Percentiles rank a stretch among this genome's conserved stretches.
Conservation (phyloP, 1,139 yeast species). For the Suhomyces coccinellae region DNA sequence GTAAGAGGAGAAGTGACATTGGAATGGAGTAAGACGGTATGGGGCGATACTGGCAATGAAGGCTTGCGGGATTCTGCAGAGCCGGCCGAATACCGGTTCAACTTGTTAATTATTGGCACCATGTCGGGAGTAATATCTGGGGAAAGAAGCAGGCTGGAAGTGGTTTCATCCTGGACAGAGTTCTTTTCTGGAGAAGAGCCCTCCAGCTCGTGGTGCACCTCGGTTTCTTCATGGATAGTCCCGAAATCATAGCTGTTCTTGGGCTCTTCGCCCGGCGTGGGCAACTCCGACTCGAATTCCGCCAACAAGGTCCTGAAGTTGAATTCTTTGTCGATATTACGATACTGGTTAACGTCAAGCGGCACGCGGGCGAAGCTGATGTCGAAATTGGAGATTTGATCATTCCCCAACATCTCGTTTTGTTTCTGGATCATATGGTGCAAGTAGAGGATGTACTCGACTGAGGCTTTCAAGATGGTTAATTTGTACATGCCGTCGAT, state of each 20-base stretch:
- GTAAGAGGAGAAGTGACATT: constrained; percentile 16
- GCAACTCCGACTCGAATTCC: constrained; percentile 8
- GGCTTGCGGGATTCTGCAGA: constrained; percentile 11
- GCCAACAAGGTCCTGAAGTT: constrained; percentile 41
- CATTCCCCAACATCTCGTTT: constrained; percentile 30
- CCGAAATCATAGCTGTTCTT: constrained; percentile 6
- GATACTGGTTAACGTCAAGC: constrained; percentile 56
- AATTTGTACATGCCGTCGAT: constrained; percentile 76
- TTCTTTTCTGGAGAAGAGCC: background rate
- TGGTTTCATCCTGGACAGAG: background rate
- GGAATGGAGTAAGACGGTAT: constrained; percentile 14
- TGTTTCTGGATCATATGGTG: constrained; percentile 58
- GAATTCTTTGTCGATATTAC: constrained; percentile 59
- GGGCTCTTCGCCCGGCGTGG: background rate
- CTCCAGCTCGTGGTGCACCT: constrained; percentile 9
- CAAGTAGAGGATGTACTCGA: constrained; percentile 71
- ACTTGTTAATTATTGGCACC: constrained; percentile 35
- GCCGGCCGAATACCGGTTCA: constrained; percentile 24
- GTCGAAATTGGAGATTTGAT: constrained; percentile 26
- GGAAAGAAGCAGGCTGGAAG: constrained; percentile 33
- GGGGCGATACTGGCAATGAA: constrained; percentile 16
- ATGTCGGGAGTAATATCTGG: constrained; percentile 49
- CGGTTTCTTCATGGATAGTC: constrained; percentile 20
- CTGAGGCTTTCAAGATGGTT: constrained; percentile 77
- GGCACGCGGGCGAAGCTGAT: constrained; percentile 52